Evolutionary conservation across 192 early-diverging fungal genomes (phyloP), one percentile per base, ranked within the genome.

Genomic region (Umbelopsis sp.): DNA sequence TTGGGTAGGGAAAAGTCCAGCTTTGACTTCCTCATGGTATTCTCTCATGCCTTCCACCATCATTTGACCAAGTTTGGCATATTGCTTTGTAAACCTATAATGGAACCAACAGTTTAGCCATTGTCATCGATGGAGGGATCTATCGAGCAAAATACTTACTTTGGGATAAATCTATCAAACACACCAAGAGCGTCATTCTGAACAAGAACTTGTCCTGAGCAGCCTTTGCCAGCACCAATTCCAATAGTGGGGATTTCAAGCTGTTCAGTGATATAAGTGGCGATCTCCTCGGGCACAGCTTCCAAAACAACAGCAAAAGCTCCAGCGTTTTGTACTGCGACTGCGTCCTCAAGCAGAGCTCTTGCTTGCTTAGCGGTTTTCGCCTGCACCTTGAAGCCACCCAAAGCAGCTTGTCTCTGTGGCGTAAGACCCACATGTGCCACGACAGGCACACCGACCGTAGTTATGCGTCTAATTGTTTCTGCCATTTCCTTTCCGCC

Each of bases 351-450:
- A 10, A 98, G 74, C 69, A 99, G 80, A 11, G 73, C 70, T 67
- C 88, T 80, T 8, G 96, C 96, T 81, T 90, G 70, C 13, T 86
- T 78, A 0, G 87, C 85, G 15, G 96, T 93, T 69, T 95, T 96
- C 46, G 94, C 97, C 75, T 97, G 95, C 35, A 96, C 93, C 64
- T 87, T 89, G 82, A 92, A 98, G 21, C 95, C 95, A 67, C 95
- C 94, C 74, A 98, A 74, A 5, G 92, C 83, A 50, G 91, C 83
- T 47, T 91, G 90, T 4, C 95, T 87, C 78, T 98, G 98, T 55
- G 98, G 98, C 12, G 95, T 99, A 68, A 99, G 80, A 0, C 98
- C 97, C 69, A 99, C 89, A 65, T 99, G 98, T 2, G 91, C 97
- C 21, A 98, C 75, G 8, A 99, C 96, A 13, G 98, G 96, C 25